Evolutionary conservation across 768 basidiomycete genomes (phyloP).

Genomic region (Russula vinacea): DNA sequence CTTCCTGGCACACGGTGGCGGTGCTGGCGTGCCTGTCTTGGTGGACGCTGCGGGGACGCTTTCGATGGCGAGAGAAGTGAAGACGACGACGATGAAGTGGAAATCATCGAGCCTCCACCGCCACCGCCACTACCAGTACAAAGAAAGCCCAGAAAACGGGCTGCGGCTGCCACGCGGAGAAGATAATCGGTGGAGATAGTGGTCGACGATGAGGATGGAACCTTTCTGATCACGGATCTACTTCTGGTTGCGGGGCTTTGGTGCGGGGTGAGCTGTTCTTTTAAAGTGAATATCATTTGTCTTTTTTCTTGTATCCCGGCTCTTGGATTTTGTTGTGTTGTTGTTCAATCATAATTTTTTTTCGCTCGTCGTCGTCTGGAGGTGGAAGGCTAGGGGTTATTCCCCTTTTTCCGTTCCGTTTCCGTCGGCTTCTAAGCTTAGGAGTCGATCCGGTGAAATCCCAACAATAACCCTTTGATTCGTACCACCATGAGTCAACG

Average conservation of each 20-base stretch:
- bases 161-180: constrained; percentile 4
- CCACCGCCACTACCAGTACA: background rate
- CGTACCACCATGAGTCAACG: constrained; percentile 8
- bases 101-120: background rate
- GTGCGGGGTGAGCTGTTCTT: background rate
- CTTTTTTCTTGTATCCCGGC: background rate
- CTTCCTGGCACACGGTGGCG: constrained; percentile 74
- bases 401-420: background rate
- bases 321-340: background rate
- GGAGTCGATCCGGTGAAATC: background rate
- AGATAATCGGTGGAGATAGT: background rate
- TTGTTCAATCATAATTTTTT: background rate
- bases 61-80: constrained; percentile 37
- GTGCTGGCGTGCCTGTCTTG: constrained; percentile 64
- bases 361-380: background rate
- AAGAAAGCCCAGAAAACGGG: background rate
- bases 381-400: background rate
- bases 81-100: constrained; percentile 22
- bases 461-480: background rate
- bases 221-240: constrained; percentile 7
- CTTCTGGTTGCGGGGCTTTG: background rate
- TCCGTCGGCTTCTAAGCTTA: background rate
- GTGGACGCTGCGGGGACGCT: constrained; percentile 45
- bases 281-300: background rate
- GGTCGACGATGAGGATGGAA: background rate